Base-by-base conservation (phyloP, 2,329 filamentous ascomycete species). In the Cryphonectria radicalis region DNA sequence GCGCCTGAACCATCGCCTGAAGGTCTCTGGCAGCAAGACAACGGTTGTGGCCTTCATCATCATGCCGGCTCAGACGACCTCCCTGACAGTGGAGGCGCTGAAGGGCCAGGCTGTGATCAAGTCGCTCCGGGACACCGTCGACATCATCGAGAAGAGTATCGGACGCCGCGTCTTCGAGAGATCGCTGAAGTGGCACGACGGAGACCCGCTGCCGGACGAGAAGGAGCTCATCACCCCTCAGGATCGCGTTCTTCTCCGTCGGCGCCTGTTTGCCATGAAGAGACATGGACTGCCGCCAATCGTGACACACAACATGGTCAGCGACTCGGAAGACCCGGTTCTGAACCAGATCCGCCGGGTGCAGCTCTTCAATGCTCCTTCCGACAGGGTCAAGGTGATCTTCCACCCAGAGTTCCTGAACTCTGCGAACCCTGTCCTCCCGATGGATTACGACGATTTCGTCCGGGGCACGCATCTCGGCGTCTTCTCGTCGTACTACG, bases 361-460 rank as follows among this genome's bases (percentile, higher is more conserved):
- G 67, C 93, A 98, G 82, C 91, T 99, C 32, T 98, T 98, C 88
- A 99, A 99, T 84, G 92, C 97, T 81, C 93, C 95, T 0, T 90
- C 91, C 0, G 96, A 99, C 81, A 93, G 96, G 43, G 96, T 99
- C 83, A 99, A 99, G 88, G 89, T 99, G 72, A 88, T 99, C 75
- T 99, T 99, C 89, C 96, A 99, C 79, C 96, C 96, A 8, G 96
- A 98, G 82, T 99, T 99, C 84, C 84, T 99, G 76, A 98, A 95
- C 85, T 97, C 95, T 0, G 91, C 94, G 69, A 98, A 98, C 83
- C 95, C 96, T 0, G 95, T 99, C 2, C 87, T 99, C 46, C 95
- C 96, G 25, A 87, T 99, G 78, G 96, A 98, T 83, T 98, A 99
- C 78, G 96, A 99, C 78, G 96, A 99, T 81, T 99, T 99, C 79